A percentile compares a stretch with the other conserved stretches of the same genome.
Evolutionary conservation across 805 yeast species (phyloP).

Genomic region (Saturnispora kantuleensis): DNA sequence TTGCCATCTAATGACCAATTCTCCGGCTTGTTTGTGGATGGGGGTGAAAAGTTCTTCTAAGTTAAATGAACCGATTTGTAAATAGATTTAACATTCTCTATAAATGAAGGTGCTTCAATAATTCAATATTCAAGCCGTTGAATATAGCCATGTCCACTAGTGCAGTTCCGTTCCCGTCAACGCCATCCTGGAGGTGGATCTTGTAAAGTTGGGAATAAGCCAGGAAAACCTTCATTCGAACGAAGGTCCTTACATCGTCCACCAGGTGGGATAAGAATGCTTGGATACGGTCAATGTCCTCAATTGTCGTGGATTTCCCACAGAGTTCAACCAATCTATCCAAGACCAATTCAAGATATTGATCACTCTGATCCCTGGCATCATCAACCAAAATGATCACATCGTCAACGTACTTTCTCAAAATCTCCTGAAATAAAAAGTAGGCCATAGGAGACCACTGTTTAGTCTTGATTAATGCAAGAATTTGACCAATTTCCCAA

Average conservation of each 20-base stretch:
- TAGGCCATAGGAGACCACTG: constrained; percentile 1
- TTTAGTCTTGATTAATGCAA: background rate
- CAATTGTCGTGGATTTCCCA: too few relatives aligned
- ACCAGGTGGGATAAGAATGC: background rate
- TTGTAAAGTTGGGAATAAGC: constrained; percentile 7
- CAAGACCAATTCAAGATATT: constrained; percentile 7
- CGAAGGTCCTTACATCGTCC: constrained; percentile 3
- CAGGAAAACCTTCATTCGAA: constrained; percentile 10
- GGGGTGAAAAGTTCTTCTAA: constrained; percentile 28
- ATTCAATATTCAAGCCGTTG: constrained; percentile 3
- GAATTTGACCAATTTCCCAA: background rate
- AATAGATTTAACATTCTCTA: too few relatives aligned
- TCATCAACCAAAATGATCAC: background rate
- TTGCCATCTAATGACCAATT: constrained; percentile 50
- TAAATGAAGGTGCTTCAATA: background rate
- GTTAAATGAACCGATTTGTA: background rate
- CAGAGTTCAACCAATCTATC: constrained; percentile 3
- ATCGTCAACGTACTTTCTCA: background rate
- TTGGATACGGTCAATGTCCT: too few relatives aligned
- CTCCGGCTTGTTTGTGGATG: constrained; percentile 28
- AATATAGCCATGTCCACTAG: constrained; percentile 11
- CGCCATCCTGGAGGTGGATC: constrained; percentile 1
- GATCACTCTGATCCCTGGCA: background rate
- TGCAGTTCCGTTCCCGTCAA: constrained; percentile 7
- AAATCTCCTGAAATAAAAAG: constrained; percentile 5